Base-by-base conservation (phyloP, 1,139 yeast species). In the Debaryomycetaceae sp. region DNA sequence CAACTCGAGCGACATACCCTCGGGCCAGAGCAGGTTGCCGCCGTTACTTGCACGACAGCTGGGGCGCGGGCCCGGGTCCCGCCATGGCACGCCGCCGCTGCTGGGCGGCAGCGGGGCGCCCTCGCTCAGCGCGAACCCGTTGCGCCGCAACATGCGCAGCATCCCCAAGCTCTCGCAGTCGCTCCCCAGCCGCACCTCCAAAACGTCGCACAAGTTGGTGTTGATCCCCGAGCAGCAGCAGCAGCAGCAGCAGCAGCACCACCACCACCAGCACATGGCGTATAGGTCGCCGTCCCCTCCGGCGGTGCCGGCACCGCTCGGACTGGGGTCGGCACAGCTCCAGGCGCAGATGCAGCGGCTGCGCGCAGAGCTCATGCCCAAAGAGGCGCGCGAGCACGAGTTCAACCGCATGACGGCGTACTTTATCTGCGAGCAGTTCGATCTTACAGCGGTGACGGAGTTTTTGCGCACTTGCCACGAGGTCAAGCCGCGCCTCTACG, bases 341-440 rank as follows among this genome's bases (percentile, higher is more conserved):
- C 61, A 52, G 24, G 47, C 53, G 34, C 58, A 63, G 52, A 51
- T 64, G 35, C 64, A 57, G 29, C 49, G 83, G 26, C 74, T 88
- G 2, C 60, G 82, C 30, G 89, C 89, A 1, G 94, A 83, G 45
- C 57, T 75, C 32, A 64, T 78, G 71, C 73, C 83, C 5, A 78
- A 79, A 43, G 88, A 78, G 31, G 67, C 71, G 23, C 58, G 89
- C 38, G 83, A 79, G 3, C 77, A 72, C 23, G 83, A 78, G 41
- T 74, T 82, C 43, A 78, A 95, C 20, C 59, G 97, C 37, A 86
- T 88, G 42, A 88, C 97, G 0, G 96, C 96, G 0, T 89, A 89
- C 53, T 75, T 86, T 44, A 79, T 88, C 6, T 79, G 95, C 16
- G 96, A 86, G 36, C 86, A 83, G 15, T 80, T 88, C 49, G 70